Conservation (phyloP, 2,329 filamentous ascomycete species). For the Cladosporium sp. region DNA sequence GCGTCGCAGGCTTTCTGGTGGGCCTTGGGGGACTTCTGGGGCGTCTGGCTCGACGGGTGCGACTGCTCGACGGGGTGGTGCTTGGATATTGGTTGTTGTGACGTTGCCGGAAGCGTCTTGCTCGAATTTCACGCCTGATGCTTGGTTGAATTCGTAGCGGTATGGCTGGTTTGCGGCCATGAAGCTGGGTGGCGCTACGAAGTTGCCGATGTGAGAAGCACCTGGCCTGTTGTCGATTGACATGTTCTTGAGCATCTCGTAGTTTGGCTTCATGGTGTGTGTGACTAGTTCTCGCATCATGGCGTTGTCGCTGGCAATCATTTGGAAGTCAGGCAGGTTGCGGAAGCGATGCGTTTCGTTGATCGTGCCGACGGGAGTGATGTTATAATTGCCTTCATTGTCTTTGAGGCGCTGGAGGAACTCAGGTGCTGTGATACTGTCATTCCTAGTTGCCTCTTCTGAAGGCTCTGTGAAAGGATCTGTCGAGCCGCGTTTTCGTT, state of each 20-base stretch:
- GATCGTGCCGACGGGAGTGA: slow-evolving; percentile 56
- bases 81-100: slow-evolving; percentile 51
- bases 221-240: slow-evolving; percentile 66
- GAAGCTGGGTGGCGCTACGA: slow-evolving; percentile 35
- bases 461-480: slow-evolving; percentile 50
- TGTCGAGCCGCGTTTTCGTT: slow-evolving; percentile 75
- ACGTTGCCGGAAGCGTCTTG: slow-evolving; percentile 60
- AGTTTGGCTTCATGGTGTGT: slow-evolving; percentile 69
- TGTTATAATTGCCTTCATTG: slow-evolving; percentile 31
- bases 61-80: slow-evolving; percentile 60
- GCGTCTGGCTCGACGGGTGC: slow-evolving; percentile 64
- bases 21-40: slow-evolving; percentile 61
- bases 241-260: slow-evolving; percentile 64
- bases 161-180: slow-evolving; percentile 35
- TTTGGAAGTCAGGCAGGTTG: slow-evolving; percentile 80
- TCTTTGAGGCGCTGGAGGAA: slow-evolving; percentile 37
- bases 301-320: slow-evolving; percentile 40
- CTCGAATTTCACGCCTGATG: slow-evolving; percentile 70
- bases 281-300: slow-evolving; percentile 73
- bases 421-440: slow-evolving; percentile 32
- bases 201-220: slow-evolving; percentile 66
- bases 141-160: slow-evolving; percentile 79
- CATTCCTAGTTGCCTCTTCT: background rate
- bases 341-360: slow-evolving; percentile 85
- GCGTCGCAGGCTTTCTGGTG: slow-evolving; percentile 57